Percentiles rank a stretch among this genome's conserved stretches.
These are phyloP conservation scores for Fistulinella staudtii DNA, from an alignment of 1,284 basidiomycete genomes.

Conservation along the genomic window DNA sequence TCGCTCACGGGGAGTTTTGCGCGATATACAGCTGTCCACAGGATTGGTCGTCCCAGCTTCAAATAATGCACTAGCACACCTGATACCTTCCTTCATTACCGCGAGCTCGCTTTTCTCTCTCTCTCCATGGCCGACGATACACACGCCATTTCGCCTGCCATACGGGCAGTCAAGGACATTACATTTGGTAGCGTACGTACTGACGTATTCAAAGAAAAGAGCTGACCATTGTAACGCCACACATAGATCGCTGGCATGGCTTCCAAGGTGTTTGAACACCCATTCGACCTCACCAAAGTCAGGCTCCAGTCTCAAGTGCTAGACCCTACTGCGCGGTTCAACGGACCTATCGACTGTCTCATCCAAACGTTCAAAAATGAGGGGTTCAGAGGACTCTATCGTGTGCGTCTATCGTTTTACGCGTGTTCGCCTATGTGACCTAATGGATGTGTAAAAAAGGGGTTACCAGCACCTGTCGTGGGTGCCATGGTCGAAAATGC, in stretches of 20 bases:
- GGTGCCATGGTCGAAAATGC: conserved; percentile 96
- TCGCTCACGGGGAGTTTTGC: conserved; percentile 13
- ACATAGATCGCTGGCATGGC: conserved; percentile 66
- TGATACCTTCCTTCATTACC: conserved; percentile 2
- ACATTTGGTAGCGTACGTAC: conserved; percentile 47
- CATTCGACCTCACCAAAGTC: conserved; percentile 79
- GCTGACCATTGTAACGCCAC: conserved; percentile 1
- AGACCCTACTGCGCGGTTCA: conserved; percentile 66
- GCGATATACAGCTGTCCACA: conserved; percentile 17
- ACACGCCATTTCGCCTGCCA: conserved; percentile 21
- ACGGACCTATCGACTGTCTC: conserved; percentile 84
- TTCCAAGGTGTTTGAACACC: conserved; percentile 70
- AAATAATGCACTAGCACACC: conserved; percentile 27
- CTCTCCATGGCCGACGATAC: conserved; percentile 21
- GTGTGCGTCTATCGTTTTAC: conserved; percentile 49
- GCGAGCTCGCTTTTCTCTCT: conserved; percentile 1
- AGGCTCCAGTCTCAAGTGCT: conserved; percentile 85
- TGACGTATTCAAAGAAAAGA: not conserved
- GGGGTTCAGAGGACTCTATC: conserved; percentile 80
- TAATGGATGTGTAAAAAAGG: conserved; percentile 48
- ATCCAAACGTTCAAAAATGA: conserved; percentile 76
- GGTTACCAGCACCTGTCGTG: conserved; percentile 85
- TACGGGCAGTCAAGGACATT: conserved; percentile 43
- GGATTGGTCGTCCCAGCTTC: conserved; percentile 19
- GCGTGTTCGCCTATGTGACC: not conserved